Conservation (phyloP, 257 asterid species). For the Solanum peruvianum region DNA sequence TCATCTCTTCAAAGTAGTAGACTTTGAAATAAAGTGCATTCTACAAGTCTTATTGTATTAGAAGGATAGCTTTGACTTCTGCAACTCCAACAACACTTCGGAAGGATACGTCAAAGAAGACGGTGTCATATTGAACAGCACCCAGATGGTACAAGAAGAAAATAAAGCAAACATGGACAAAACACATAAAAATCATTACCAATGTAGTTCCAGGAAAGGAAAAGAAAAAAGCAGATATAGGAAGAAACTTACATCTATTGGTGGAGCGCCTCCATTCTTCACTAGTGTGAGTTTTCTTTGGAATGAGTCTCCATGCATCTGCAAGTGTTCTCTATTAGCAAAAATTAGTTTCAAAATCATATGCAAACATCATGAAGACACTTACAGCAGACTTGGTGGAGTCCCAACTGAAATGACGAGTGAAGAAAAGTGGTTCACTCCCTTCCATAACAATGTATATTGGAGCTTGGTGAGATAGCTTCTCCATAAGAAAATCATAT, state of each 20-base stretch:
- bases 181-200: not conserved
- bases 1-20: not conserved
- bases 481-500: conserved; percentile 81
- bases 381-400: conserved; percentile 70
- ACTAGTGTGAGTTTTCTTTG: conserved; percentile 76
- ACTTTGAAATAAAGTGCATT: not conserved
- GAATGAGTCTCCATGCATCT: conserved; percentile 94
- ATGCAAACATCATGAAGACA: conserved; percentile 6
- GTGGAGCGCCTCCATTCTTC: conserved; percentile 54
- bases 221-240: not conserved
- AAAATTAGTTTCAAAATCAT: not conserved
- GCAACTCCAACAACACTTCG: not conserved
- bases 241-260: conserved; percentile 47
- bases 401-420: conserved; percentile 96
- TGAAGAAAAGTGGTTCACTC: conserved; percentile 78
- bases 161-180: not conserved
- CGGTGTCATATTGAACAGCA: not conserved
- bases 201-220: not conserved
- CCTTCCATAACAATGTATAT: conserved; percentile 79
- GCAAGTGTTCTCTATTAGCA: conserved; percentile 13
- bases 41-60: not conserved
- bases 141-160: not conserved
- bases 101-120: not conserved
- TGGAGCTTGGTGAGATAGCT: conserved; percentile 62
- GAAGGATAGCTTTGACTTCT: not conserved